Evolutionary conservation across 2,329 filamentous ascomycete genomes (phyloP).

Genomic region (Calonectria hawksworthii): DNA sequence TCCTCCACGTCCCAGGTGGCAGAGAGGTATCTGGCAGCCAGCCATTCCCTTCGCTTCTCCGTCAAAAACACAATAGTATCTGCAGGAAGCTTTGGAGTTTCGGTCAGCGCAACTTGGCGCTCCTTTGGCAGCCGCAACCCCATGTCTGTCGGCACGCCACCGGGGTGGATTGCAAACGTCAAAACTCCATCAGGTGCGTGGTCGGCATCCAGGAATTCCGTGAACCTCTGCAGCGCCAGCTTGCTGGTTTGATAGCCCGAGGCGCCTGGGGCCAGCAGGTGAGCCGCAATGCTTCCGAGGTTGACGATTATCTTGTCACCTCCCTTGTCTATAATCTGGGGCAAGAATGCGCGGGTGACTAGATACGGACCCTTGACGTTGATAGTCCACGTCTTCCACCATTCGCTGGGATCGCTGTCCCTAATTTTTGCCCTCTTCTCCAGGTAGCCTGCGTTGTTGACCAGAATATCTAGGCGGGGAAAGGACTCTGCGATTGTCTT

Average conservation of each 20-base stretch:
- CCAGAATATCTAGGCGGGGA: constrained; percentile 56
- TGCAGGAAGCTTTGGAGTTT: constrained; percentile 56
- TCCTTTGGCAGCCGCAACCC: constrained; percentile 33
- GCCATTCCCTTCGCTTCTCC: constrained; percentile 57
- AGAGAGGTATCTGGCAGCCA: constrained; percentile 59
- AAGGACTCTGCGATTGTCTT: constrained; percentile 46
- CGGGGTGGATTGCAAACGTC: constrained; percentile 57
- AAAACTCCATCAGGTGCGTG: constrained; percentile 58
- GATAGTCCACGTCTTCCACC: constrained; percentile 54
- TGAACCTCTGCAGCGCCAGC: constrained; percentile 62
- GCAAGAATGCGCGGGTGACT: constrained; percentile 62
- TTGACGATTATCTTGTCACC: constrained; percentile 60
- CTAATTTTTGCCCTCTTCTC: constrained; percentile 51
- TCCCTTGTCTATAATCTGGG: constrained; percentile 52
- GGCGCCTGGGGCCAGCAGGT: constrained; percentile 49
- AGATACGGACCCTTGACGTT: constrained; percentile 63
- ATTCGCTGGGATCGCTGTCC: constrained; percentile 58
- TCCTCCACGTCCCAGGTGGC: constrained; percentile 64
- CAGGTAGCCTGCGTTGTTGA: constrained; percentile 61
- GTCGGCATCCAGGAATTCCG: constrained; percentile 62
- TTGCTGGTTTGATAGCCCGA: constrained; percentile 64
- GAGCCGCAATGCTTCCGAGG: constrained; percentile 59
- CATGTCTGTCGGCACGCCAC: constrained; percentile 53
- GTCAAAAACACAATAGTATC: constrained; percentile 61
- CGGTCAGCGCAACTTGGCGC: constrained; percentile 28